These are phyloP conservation scores for Sesbania bispinosa DNA, from an alignment of 306 rosid species.

Conservation along the genomic window DNA sequence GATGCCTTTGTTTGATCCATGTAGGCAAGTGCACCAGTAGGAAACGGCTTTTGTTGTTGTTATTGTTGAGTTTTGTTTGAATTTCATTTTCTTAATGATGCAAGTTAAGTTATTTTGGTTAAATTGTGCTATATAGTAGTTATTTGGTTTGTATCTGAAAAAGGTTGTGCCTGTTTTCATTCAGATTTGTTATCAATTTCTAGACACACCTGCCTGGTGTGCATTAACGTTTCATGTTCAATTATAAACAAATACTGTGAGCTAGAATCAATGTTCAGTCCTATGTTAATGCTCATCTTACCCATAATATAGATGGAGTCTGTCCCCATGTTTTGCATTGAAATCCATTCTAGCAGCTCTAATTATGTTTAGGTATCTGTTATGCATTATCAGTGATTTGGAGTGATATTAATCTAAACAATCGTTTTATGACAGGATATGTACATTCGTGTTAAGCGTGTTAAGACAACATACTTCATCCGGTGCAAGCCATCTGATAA, in stretches of 20 bases:
- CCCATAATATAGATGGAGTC: not conserved
- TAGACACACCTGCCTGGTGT: not conserved
- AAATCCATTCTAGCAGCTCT: not conserved
- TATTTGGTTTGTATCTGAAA: not conserved
- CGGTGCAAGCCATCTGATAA: constrained; percentile 88
- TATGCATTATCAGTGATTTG: not conserved
- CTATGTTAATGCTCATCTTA: constrained; percentile 4
- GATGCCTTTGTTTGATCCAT: not conserved
- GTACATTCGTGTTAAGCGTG: constrained; percentile 84
- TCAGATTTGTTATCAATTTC: not conserved
- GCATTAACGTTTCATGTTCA: not conserved
- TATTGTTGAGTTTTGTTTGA: not conserved
- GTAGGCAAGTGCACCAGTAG: no score
- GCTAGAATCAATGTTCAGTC: not conserved
- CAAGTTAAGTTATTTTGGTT: not conserved
- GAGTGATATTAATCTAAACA: not conserved
- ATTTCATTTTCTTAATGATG: not conserved
- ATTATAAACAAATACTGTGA: not conserved
- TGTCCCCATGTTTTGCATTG: not conserved
- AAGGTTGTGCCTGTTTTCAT: not conserved
- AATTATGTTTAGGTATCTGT: not conserved
- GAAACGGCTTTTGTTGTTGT: no score
- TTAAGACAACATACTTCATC: constrained; percentile 86
- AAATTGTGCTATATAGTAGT: not conserved
- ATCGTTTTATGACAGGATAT: constrained; percentile 51